These are phyloP conservation scores for Echria macrotheca DNA, from an alignment of 495 filamentous ascomycete genomes.

Conservation along the genomic window DNA sequence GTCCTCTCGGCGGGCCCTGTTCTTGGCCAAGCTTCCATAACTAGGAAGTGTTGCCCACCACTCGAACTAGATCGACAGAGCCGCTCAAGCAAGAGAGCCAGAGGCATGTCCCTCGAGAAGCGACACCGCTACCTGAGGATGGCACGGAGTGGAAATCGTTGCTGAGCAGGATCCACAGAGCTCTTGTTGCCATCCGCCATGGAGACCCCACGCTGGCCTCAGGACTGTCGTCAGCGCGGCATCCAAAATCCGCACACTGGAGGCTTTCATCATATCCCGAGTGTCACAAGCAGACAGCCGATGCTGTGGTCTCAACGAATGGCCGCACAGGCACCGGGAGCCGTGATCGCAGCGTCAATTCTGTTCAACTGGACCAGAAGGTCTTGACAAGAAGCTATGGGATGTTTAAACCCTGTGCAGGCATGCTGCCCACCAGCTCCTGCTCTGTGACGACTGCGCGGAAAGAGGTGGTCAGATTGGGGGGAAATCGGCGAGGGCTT, in stretches of 20 bases:
- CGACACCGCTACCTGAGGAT: neutral
- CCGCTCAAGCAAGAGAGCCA: neutral
- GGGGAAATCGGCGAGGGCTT: no score
- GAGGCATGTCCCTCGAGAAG: neutral
- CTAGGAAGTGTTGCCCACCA: no score
- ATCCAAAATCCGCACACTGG: neutral
- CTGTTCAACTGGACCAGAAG: neutral
- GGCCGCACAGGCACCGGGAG: neutral
- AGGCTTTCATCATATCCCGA: neutral
- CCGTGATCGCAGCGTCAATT: neutral
- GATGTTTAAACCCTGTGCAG: neutral
- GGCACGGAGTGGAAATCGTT: neutral
- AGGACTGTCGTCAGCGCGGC: neutral
- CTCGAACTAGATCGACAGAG: constrained; percentile 72
- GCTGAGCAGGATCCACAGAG: neutral
- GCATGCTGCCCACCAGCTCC: neutral
- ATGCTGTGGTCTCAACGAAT: neutral
- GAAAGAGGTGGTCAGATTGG: neutral
- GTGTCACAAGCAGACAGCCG: neutral
- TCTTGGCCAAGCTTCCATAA: no score
- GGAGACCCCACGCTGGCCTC: neutral
- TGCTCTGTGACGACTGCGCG: neutral
- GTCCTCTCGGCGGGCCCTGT: no score
- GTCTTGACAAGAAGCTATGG: neutral
- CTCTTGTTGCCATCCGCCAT: neutral